Evolutionary conservation across 2,329 filamentous ascomycete species (phyloP), one percentile per base, ranked within the genome.

Genomic region (Monosporascus sp.): DNA sequence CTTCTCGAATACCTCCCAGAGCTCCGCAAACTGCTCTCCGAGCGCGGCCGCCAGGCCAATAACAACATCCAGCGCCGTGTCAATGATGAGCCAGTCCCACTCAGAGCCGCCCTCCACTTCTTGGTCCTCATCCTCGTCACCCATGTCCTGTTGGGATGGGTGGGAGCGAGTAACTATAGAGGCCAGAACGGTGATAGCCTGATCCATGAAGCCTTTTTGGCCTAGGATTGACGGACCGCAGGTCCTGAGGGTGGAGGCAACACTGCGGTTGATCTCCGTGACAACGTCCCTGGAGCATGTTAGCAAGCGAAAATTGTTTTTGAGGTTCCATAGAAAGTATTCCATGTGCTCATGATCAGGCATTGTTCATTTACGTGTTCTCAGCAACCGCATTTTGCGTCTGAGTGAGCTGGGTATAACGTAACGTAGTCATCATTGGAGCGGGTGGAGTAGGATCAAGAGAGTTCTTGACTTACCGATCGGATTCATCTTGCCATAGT

Each of bases 371-470:
- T 79, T 75, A 83, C 87, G 91, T 78, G 75, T 95, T 94, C 86
- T 86, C 90, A 91, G 88, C 91, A 96, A 85, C 76, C 85, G 85
- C 88, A 84, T 76, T 77, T 82, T 76, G 90, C 86, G 87, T 97
- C 88, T 90, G 90, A 96, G 92, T 97, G 93, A 97, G 92, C 92
- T 97, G 92, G 91, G 93, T 93, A 83, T 93, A 92, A 92, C 90
- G 90, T 85, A 84, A 77, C 74, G 78, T 83, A 79, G 75, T 96
- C 91, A 97, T 97, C 91, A 91, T 86, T 66, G 74, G n/a, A n/a
- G 37, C 19, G 48, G 37, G 52, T 52, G 43, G 57, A 55, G 43
- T 52, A 58, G 54, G 53, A 52, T 58, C 56, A 57, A 56, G 59
- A 38, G 49, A 45, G 37, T 52, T 17, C 16, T 34, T 17, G 60